A percentile compares a stretch with the other conserved stretches of the same genome.
phyloP scores from a whole-genome alignment of 257 asterid genomes.

The Oldenlandia corymbosa region DNA sequence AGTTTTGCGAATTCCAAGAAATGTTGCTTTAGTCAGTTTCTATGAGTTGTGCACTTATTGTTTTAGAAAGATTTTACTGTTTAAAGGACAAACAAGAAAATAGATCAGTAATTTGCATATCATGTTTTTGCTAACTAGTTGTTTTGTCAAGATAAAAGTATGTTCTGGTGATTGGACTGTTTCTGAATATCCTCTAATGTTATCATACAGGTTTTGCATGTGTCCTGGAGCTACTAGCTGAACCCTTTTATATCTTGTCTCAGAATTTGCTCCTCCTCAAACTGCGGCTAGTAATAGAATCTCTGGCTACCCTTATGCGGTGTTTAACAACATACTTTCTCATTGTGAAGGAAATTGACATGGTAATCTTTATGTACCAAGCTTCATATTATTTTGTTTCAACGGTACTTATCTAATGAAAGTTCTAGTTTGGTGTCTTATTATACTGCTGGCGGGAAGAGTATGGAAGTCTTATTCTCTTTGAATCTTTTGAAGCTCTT shows the following conservation, averaged over 20 bases:
- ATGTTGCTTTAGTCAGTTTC: background rate
- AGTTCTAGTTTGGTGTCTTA: too few relatives aligned
- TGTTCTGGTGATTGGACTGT: conserved; percentile 2
- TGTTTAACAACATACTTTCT: conserved; percentile 68
- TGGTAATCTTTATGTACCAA: conserved; percentile 36
- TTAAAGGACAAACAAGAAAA: too few relatives aligned
- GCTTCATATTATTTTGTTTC: too few relatives aligned
- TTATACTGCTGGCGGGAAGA: too few relatives aligned
- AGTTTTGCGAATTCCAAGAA: conserved; percentile 2
- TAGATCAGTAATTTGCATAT: too few relatives aligned
- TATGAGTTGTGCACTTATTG: background rate
- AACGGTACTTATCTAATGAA: too few relatives aligned
- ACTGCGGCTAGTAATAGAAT: conserved; percentile 78
- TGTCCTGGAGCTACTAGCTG: conserved; percentile 86
- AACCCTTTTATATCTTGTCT: conserved; percentile 86
- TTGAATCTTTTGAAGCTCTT: background rate
- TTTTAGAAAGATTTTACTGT: background rate
- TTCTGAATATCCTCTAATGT: background rate
- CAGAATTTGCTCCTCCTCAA: conserved; percentile 79
- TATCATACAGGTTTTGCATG: conserved; percentile 76
- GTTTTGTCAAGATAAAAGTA: too few relatives aligned
- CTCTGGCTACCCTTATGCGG: conserved; percentile 71
- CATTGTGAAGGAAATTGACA: conserved; percentile 55
- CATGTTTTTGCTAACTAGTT: too few relatives aligned
- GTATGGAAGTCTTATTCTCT: background rate